phyloP scores from a whole-genome alignment of 306 rosid species.

The Fragaria ananassa region DNA sequence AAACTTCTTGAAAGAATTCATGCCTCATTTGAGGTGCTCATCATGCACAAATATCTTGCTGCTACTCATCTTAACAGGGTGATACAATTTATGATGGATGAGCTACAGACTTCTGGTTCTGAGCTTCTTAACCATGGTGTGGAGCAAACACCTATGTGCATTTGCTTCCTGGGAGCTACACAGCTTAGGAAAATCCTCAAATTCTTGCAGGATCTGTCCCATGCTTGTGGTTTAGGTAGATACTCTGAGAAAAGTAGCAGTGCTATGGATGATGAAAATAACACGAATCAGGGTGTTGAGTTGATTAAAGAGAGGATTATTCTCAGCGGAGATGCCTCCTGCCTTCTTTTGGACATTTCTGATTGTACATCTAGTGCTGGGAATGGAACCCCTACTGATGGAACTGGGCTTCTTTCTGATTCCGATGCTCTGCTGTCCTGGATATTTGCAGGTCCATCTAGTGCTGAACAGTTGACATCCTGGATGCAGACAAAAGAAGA shows the following conservation, averaged over 20 bases:
- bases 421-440: constrained; percentile 64
- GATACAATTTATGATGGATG: constrained; percentile 71
- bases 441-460: constrained; percentile 65
- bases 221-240: constrained; percentile 73
- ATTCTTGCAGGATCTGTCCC: constrained; percentile 81
- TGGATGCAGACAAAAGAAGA: constrained; percentile 77
- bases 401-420: constrained; percentile 39
- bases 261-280: constrained; percentile 47
- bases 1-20: constrained; percentile 83
- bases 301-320: constrained; percentile 63
- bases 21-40: constrained; percentile 63
- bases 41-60: constrained; percentile 74
- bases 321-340: constrained; percentile 76
- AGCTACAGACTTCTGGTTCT: constrained; percentile 74
- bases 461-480: constrained; percentile 70
- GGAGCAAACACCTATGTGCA: constrained; percentile 74
- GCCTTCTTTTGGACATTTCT: constrained; percentile 61
- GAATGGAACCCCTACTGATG: constrained; percentile 40
- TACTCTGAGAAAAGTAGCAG: constrained; percentile 53
- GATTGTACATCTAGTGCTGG: constrained; percentile 35
- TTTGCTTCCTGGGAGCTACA: constrained; percentile 82
- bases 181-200: constrained; percentile 81
- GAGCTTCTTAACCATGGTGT: constrained; percentile 70
- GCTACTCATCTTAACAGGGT: constrained; percentile 79
- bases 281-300: constrained; percentile 42